These are phyloP conservation scores for Rickenella mellea DNA, from an alignment of 768 basidiomycete species.

Conservation along the genomic window DNA sequence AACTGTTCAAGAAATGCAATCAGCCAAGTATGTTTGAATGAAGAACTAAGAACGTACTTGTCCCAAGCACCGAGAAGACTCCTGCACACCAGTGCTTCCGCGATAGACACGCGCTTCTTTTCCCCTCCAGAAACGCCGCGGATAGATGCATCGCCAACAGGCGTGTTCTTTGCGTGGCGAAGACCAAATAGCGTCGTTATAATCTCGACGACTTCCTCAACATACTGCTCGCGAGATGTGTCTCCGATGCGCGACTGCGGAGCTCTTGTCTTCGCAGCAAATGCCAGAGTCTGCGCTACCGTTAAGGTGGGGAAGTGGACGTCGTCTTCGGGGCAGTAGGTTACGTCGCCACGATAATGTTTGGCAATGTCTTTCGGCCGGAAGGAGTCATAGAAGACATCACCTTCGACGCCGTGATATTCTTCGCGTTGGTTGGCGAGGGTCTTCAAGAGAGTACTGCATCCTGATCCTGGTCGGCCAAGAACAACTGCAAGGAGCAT, in stretches of 20 bases:
- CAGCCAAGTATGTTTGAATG: constrained; percentile 29
- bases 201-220: constrained; percentile 22
- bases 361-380: constrained; percentile 26
- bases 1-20: constrained; percentile 27
- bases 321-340: constrained; percentile 29
- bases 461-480: constrained; percentile 29
- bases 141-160: constrained; percentile 69
- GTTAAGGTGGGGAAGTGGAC: constrained; percentile 30
- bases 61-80: constrained; percentile 67
- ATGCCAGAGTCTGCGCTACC: constrained; percentile 21
- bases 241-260: constrained; percentile 22
- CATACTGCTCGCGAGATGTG: constrained; percentile 9
- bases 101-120: constrained; percentile 73
- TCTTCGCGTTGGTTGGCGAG: constrained; percentile 30
- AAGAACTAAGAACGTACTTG: constrained; percentile 42
- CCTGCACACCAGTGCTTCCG: constrained; percentile 54
- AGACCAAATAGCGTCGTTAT: constrained; percentile 68
- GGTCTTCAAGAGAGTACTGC: constrained; percentile 33
- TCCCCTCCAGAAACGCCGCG: constrained; percentile 71
- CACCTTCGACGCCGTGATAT: constrained; percentile 26
- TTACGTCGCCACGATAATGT: constrained; percentile 24
- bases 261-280: constrained; percentile 17
- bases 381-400: constrained; percentile 31
- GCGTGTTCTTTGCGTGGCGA: constrained; percentile 58
- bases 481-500: constrained; percentile 16